These are phyloP conservation scores for Backusella mclennaniae DNA, from an alignment of 192 early-diverging fungal genomes.

Conservation along the genomic window DNA sequence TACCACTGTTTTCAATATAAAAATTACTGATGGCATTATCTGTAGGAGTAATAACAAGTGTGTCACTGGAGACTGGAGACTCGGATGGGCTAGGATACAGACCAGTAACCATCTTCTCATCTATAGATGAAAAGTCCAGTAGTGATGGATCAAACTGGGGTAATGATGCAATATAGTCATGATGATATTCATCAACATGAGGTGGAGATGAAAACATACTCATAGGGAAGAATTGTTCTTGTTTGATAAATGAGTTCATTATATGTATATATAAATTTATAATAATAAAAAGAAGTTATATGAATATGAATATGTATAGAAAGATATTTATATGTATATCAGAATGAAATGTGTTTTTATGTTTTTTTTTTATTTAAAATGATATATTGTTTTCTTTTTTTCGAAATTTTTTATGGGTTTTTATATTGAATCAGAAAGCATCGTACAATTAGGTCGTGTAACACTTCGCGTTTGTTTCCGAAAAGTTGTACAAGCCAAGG, in stretches of 20 bases:
- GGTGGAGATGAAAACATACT: neutral
- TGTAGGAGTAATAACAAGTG: neutral
- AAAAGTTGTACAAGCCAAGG: neutral
- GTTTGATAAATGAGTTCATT: neutral
- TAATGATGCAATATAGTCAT: constrained; percentile 13
- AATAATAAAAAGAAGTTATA: neutral
- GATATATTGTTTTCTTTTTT: neutral
- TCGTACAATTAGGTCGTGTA: neutral
- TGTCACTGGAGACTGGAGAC: constrained; percentile 12
- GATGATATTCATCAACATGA: neutral
- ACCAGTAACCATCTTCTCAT: neutral
- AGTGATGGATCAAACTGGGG: neutral
- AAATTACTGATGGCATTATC: neutral
- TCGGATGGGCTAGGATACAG: constrained; percentile 16
- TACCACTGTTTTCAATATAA: neutral
- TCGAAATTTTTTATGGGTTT: neutral
- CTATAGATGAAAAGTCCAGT: neutral
- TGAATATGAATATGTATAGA: neutral
- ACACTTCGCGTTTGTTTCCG: neutral
- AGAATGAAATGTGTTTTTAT: neutral
- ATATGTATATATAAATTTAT: neutral
- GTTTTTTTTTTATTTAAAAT: neutral
- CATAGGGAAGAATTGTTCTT: neutral
- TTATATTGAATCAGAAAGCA: neutral
- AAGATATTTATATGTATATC: neutral